Evolutionary conservation across 1,284 basidiomycete species (phyloP).

Genomic region (Heliocybe sulcata): DNA sequence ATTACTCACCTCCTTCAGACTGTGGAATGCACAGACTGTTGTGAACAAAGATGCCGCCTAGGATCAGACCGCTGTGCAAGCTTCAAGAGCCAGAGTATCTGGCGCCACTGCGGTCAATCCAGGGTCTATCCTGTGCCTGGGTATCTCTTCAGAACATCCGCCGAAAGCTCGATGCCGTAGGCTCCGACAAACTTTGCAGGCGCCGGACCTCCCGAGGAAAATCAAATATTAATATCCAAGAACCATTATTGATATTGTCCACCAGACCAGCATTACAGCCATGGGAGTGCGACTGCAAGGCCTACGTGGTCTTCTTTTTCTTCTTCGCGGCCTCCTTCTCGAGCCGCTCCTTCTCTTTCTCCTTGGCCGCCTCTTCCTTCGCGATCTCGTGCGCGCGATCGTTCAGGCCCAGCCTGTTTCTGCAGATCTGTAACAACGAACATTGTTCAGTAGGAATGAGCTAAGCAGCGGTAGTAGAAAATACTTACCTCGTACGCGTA

Average conservation of each 20-base stretch:
- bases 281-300: neutral
- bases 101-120: no score
- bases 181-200: no score
- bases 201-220: no score
- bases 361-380: constrained; percentile 62
- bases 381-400: constrained; percentile 81
- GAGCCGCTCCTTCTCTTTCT: constrained; percentile 43
- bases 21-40: no score
- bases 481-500: constrained; percentile 78
- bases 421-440: constrained; percentile 58
- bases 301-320: constrained; percentile 8
- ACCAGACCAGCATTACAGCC: neutral
- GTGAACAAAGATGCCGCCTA: no score
- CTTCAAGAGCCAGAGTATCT: no score
- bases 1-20: no score
- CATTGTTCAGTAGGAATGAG: neutral
- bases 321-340: constrained; percentile 33
- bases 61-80: no score
- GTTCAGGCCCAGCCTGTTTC: constrained; percentile 91
- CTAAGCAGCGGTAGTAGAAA: neutral
- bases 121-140: no score
- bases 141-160: no score
- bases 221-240: no score
- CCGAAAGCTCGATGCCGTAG: no score
- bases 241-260: neutral